phyloP scores from a whole-genome alignment of 805 yeast species.

The Brettanomyces custersianus region DNA sequence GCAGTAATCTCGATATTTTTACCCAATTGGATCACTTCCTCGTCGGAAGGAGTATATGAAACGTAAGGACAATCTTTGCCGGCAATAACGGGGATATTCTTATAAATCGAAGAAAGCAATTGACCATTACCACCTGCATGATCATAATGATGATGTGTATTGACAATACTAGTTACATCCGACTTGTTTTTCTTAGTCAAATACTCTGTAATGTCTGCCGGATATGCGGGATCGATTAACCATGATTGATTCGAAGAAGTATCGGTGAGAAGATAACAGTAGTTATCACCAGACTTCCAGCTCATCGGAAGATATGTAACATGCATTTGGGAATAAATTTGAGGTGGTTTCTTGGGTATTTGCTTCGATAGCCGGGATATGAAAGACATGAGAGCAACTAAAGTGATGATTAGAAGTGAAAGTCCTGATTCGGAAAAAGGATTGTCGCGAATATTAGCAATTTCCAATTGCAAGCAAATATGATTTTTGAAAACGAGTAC shows the following conservation, averaged over 20 bases:
- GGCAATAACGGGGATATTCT: slow-evolving; percentile 60
- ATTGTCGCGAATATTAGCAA: too few species aligned
- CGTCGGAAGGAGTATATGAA: slow-evolving; percentile 58
- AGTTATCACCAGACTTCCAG: slow-evolving; percentile 92
- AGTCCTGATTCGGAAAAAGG: too few species aligned
- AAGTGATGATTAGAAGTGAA: too few species aligned
- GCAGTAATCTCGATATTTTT: slow-evolving; percentile 59
- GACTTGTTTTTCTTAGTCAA: slow-evolving; percentile 25
- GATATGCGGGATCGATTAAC: slow-evolving; percentile 90
- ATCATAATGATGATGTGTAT: slow-evolving; percentile 95
- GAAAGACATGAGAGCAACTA: too few species aligned
- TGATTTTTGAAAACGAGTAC: too few species aligned
- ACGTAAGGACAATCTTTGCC: slow-evolving; percentile 78
- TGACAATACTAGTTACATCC: slow-evolving; percentile 68
- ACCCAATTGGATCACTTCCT: slow-evolving; percentile 57
- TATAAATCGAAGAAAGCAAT: slow-evolving; percentile 23
- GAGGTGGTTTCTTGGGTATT: too few species aligned
- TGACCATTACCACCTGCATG: slow-evolving; percentile 80
- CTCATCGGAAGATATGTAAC: slow-evolving; percentile 80
- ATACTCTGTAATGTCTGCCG: slow-evolving; percentile 52
- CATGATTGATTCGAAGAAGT: slow-evolving; percentile 58
- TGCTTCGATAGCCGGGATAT: too few species aligned
- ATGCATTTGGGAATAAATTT: slow-evolving; percentile 56
- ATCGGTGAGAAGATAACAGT: slow-evolving; percentile 73
- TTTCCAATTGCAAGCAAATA: too few species aligned